phyloP scores from a whole-genome alignment of 345 rosid species.

The Heritiera fomes region DNA sequence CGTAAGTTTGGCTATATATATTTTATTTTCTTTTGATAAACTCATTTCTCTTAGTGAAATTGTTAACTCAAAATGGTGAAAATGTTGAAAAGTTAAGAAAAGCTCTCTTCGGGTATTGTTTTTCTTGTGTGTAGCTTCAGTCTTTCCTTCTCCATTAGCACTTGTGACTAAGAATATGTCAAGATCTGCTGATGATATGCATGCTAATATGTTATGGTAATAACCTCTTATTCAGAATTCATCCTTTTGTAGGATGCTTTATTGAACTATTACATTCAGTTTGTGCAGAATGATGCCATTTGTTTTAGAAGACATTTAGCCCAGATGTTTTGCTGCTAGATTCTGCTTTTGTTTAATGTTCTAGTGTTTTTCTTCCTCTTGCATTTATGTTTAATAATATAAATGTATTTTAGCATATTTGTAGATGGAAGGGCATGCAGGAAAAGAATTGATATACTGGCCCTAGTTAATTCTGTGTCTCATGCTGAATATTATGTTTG shows the following conservation, averaged over 20 bases:
- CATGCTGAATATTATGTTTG: not conserved
- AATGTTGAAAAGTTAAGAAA: not conserved
- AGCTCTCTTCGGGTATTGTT: not conserved
- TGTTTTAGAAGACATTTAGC: not conserved
- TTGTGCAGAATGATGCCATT: not conserved
- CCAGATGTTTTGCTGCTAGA: not conserved
- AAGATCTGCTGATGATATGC: not conserved
- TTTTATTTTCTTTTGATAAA: not conserved
- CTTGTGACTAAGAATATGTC: not conserved
- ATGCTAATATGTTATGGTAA: not conserved
- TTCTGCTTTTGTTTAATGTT: not conserved
- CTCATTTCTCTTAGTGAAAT: not conserved
- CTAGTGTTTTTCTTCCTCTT: not conserved
- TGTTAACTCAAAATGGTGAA: not conserved
- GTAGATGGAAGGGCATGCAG: not conserved
- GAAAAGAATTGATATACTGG: not conserved
- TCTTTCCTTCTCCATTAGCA: not conserved
- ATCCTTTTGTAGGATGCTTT: constrained; percentile 14
- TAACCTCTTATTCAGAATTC: not conserved
- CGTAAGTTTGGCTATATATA: constrained; percentile 50
- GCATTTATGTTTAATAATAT: not conserved
- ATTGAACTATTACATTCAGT: not conserved
- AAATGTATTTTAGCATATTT: not conserved
- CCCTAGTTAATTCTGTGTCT: not conserved
- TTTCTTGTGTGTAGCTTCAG: not conserved